phyloP scores from a whole-genome alignment of 371 early-diverging fungal species.

The Mortierella sp. region DNA sequence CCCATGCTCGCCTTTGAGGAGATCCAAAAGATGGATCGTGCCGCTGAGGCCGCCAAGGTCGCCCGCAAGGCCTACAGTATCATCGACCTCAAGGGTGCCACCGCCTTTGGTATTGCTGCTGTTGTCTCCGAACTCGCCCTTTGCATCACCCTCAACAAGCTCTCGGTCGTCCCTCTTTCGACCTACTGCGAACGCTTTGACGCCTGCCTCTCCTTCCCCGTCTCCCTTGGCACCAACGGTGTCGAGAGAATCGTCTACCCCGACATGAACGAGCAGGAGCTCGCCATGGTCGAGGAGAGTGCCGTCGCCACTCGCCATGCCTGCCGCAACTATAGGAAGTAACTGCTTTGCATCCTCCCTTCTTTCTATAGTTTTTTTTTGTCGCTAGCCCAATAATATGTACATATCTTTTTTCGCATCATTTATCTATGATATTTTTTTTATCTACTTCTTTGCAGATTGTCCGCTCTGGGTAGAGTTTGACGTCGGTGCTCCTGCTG shows the following conservation, averaged over 20 bases:
- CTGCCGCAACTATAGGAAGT: constrained; percentile 28
- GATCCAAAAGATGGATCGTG: constrained; percentile 67
- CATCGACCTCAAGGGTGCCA: constrained; percentile 89
- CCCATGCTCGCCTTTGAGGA: constrained; percentile 77
- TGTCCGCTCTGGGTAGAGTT: constrained; percentile 8
- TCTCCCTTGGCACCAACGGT: constrained; percentile 80
- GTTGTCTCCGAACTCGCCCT: constrained; percentile 81
- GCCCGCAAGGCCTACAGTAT: constrained; percentile 86
- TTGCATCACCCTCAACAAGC: constrained; percentile 74
- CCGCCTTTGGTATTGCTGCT: constrained; percentile 90
- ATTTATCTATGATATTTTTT: neutral
- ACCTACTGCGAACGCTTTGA: constrained; percentile 72
- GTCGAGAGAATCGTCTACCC: constrained; percentile 76
- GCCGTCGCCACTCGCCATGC: constrained; percentile 37
- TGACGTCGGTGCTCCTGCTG: constrained; percentile 12
- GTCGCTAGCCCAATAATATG: neutral
- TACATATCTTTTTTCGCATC: neutral
- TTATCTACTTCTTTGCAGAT: constrained; percentile 18
- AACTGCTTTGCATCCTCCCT: neutral
- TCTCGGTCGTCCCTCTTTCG: constrained; percentile 75
- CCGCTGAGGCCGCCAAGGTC: constrained; percentile 67
- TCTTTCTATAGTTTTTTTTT: neutral
- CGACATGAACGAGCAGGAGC: constrained; percentile 69
- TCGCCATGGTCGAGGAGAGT: constrained; percentile 42
- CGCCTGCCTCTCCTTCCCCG: constrained; percentile 80